These are phyloP conservation scores for Xylariaceae sp. DNA, from an alignment of 2,329 filamentous ascomycete species.

Conservation along the genomic window DNA sequence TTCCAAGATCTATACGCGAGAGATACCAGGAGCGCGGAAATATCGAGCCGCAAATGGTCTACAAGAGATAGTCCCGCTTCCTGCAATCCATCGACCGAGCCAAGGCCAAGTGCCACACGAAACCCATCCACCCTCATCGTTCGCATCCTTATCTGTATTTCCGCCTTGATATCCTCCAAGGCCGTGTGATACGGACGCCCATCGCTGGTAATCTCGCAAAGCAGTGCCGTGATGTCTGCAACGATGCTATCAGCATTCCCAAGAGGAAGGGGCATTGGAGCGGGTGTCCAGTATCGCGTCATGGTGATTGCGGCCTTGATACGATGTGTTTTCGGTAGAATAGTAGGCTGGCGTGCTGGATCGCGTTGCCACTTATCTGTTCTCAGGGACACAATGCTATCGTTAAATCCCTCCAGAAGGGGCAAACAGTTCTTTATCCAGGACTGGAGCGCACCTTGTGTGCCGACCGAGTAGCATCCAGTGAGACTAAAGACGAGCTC, in stretches of 20 bases:
- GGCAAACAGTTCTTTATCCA: slow-evolving; percentile 16
- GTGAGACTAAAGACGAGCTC: neutral
- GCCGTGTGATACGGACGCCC: neutral
- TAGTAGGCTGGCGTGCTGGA: slow-evolving; percentile 1
- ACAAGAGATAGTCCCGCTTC: neutral
- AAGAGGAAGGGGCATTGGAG: neutral
- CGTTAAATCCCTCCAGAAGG: slow-evolving; percentile 14
- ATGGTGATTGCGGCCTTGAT: neutral
- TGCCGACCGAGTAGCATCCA: neutral
- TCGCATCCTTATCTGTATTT: neutral
- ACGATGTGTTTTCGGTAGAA: slow-evolving; percentile 5
- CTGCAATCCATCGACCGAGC: neutral
- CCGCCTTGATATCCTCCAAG: slow-evolving; percentile 1
- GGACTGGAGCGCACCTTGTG: neutral
- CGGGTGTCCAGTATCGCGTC: neutral
- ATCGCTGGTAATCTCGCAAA: neutral
- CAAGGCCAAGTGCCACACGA: neutral
- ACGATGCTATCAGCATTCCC: neutral
- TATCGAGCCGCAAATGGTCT: slow-evolving; percentile 5
- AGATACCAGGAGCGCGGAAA: neutral
- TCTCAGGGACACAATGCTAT: slow-evolving; percentile 8
- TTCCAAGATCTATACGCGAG: neutral
- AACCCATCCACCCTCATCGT: neutral
- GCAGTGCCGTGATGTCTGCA: slow-evolving; percentile 1
- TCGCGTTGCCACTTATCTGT: slow-evolving; percentile 5